Percentiles rank a stretch among this genome's conserved stretches.
Evolutionary conservation across 768 basidiomycete genomes (phyloP).

Genomic region (Epithele typhae): DNA sequence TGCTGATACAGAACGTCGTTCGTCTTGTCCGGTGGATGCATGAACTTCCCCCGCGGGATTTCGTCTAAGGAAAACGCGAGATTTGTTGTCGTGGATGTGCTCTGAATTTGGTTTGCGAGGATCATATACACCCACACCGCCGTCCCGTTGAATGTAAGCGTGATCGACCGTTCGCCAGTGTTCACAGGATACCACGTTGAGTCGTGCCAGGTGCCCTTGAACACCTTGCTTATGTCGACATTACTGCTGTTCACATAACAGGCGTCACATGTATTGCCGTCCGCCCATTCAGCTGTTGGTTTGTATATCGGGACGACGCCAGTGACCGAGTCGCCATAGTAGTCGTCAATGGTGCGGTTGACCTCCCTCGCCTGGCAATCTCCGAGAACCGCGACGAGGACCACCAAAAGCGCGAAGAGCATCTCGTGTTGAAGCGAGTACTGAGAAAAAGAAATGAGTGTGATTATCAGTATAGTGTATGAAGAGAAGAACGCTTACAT

Average conservation of each 20-base stretch:
- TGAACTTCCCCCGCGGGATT: neutral
- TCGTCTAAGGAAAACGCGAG: constrained; percentile 11
- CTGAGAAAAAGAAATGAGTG: too few relatives aligned
- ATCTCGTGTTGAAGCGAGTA: too few relatives aligned
- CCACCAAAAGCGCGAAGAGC: too few relatives aligned
- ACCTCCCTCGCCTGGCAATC: too few relatives aligned
- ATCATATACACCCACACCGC: constrained; percentile 12
- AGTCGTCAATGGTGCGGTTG: constrained; percentile 17
- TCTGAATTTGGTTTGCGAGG: constrained; percentile 1
- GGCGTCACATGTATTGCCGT: constrained; percentile 4
- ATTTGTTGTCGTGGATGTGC: constrained; percentile 2
- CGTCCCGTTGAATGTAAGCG: constrained; percentile 1
- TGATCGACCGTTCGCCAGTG: neutral
- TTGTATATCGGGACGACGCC: constrained; percentile 6
- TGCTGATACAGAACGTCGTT: constrained; percentile 4
- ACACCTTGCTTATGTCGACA: neutral
- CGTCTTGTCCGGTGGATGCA: neutral
- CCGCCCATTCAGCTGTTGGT: constrained; percentile 7
- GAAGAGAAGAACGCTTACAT: too few relatives aligned
- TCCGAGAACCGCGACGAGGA: too few relatives aligned
- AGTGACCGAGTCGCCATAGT: constrained; percentile 11
- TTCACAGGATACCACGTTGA: constrained; percentile 2
- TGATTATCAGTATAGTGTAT: too few relatives aligned
- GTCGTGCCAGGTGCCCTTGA: constrained; percentile 16
- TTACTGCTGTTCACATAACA: constrained; percentile 7